These are phyloP conservation scores for Rubus idaeus DNA, from an alignment of 306 rosid genomes.

Conservation along the genomic window DNA sequence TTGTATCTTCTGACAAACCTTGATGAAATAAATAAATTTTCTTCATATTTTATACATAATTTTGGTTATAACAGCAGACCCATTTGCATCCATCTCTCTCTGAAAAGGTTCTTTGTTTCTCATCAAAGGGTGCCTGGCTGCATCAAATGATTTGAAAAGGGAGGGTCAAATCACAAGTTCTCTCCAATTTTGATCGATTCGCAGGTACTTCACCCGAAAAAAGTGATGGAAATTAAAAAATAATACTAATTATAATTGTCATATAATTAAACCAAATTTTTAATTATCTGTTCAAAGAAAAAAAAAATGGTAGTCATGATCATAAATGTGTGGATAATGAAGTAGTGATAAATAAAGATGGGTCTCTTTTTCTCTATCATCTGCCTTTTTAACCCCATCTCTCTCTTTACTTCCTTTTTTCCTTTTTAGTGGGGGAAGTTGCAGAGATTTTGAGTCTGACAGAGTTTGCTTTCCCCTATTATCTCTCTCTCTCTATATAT, in stretches of 20 bases:
- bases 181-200: conserved; percentile 57
- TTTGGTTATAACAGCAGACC: conserved; percentile 20
- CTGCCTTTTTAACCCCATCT: conserved; percentile 46
- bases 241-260: conserved; percentile 11
- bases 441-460: conserved; percentile 87
- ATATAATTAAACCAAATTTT: neutral
- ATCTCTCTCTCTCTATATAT: conserved; percentile 23
- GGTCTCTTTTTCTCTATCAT: conserved; percentile 51
- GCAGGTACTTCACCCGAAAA: conserved; percentile 64
- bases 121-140: conserved; percentile 46
- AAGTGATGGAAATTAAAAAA: conserved; percentile 11
- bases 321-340: conserved; percentile 59
- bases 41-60: conserved; percentile 23
- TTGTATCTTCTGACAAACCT: conserved; percentile 59
- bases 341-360: conserved; percentile 54
- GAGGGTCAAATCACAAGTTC: conserved; percentile 69
- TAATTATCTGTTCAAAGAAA: neutral
- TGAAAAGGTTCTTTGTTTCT: conserved; percentile 43
- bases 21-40: conserved; percentile 25
- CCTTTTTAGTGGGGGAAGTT: conserved; percentile 52
- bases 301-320: conserved; percentile 2
- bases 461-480: conserved; percentile 43
- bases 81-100: conserved; percentile 13
- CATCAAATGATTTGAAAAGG: conserved; percentile 60
- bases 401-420: conserved; percentile 34